Percentiles rank a stretch among this genome's conserved stretches.
Evolutionary conservation across 441 rosid species (phyloP).

Genomic region (Eruca vesicaria): DNA sequence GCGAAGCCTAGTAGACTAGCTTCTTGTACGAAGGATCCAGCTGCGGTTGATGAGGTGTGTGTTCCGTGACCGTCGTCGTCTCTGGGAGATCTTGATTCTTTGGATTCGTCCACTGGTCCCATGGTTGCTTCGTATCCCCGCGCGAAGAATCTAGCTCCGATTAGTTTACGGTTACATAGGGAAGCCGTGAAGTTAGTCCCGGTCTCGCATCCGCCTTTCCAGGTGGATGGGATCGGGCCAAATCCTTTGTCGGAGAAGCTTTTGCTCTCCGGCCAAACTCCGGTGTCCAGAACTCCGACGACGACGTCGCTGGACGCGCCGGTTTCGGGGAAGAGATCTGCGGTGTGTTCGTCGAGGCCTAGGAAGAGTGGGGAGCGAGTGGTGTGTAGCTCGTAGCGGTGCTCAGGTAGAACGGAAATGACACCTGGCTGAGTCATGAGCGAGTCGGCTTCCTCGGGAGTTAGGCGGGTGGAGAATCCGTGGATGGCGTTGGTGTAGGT

Average conservation of each 20-base stretch:
- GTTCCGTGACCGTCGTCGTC: constrained; percentile 62
- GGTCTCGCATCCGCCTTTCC: constrained; percentile 63
- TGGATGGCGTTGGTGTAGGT: constrained; percentile 62
- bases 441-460: constrained; percentile 46
- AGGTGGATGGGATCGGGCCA: constrained; percentile 50
- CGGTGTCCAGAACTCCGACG: constrained; percentile 71
- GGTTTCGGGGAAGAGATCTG: constrained; percentile 44
- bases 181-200: constrained; percentile 56
- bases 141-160: constrained; percentile 68
- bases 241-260: constrained; percentile 58
- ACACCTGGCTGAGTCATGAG: constrained; percentile 54
- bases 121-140: constrained; percentile 58
- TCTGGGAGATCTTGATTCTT: constrained; percentile 49
- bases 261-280: constrained; percentile 75
- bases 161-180: constrained; percentile 55
- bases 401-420: constrained; percentile 59
- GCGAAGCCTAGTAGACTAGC: constrained; percentile 60
- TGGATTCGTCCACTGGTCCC: constrained; percentile 58
- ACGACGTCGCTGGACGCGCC: constrained; percentile 45
- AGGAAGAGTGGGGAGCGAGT: constrained; percentile 78
- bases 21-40: constrained; percentile 56
- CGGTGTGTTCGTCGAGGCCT: constrained; percentile 44
- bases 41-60: constrained; percentile 52
- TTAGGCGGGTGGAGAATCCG: constrained; percentile 60
- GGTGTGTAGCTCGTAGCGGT: constrained; percentile 57